Conservation (phyloP, 2,329 filamentous ascomycete genomes). For the Daldinia sp. region DNA sequence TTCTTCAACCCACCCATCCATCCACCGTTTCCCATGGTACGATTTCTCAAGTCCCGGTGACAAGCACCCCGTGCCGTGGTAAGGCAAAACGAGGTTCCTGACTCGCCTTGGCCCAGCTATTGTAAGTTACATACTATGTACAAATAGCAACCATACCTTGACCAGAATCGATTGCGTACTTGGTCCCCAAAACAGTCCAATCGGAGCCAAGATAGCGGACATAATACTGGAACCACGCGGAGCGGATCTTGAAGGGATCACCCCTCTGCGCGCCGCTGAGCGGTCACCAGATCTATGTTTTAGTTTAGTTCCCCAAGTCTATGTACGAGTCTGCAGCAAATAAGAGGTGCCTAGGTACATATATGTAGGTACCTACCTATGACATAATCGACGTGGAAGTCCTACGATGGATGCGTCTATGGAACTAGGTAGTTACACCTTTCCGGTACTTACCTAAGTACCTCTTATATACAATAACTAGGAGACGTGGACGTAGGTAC, state of each 20-base stretch:
- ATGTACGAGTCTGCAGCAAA: conserved; percentile 8
- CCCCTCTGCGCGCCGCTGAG: not conserved
- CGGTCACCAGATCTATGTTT: conserved; percentile 21
- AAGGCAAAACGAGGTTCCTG: not conserved
- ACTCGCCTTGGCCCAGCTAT: not conserved
- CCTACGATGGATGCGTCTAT: not conserved
- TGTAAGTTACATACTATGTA: too few species aligned
- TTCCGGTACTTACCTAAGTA: conserved; percentile 2
- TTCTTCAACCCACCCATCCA: too few species aligned
- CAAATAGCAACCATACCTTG: not conserved
- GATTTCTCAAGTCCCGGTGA: not conserved
- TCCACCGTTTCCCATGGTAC: too few species aligned
- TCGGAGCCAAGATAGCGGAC: not conserved
- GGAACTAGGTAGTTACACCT: too few species aligned
- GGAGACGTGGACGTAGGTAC: not conserved
- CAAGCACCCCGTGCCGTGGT: not conserved
- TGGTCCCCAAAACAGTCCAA: conserved; percentile 15
- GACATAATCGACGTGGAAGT: conserved; percentile 15
- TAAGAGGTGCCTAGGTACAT: conserved; percentile 6
- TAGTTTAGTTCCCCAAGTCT: too few species aligned
- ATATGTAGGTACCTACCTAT: conserved; percentile 11
- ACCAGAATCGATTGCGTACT: conserved; percentile 28
- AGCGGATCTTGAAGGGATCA: not conserved
- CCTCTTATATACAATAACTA: conserved; percentile 3
- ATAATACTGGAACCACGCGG: not conserved